These are phyloP conservation scores for Debaryomycetaceae sp. DNA, from an alignment of 1,139 yeast species.

Conservation along the genomic window DNA sequence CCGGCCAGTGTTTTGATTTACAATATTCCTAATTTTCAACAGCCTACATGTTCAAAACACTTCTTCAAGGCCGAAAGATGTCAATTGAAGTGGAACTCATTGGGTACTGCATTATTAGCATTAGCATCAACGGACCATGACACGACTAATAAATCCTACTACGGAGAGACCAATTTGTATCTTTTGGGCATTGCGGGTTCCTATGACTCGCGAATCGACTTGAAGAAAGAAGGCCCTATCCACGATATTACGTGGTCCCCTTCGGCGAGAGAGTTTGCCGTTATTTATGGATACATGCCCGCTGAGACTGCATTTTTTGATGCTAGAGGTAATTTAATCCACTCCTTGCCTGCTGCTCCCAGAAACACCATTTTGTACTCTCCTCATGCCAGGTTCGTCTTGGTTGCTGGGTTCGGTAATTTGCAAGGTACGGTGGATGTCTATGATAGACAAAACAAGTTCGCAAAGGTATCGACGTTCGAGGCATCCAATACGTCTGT, in stretches of 20 bases:
- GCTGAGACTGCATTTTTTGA: conserved; percentile 94
- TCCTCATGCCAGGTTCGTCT: conserved; percentile 87
- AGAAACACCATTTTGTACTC: conserved; percentile 89
- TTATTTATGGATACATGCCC: conserved; percentile 97
- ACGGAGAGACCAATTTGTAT: conserved; percentile 93
- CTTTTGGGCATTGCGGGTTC: conserved; percentile 89
- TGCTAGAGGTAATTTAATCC: conserved; percentile 85
- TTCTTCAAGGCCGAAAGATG: conserved; percentile 96
- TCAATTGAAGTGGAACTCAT: conserved; percentile 85
- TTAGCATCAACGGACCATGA: conserved; percentile 96
- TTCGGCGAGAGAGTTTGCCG: conserved; percentile 94
- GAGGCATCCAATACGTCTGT: conserved; percentile 93
- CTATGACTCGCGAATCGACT: conserved; percentile 82
- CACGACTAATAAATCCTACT: conserved; percentile 87
- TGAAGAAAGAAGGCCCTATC: conserved; percentile 93
- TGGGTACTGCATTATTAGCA: conserved; percentile 93
- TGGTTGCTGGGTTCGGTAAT: conserved; percentile 97
- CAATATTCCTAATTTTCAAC: conserved; percentile 69
- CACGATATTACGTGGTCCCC: conserved; percentile 99
- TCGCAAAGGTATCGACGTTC: conserved; percentile 72
- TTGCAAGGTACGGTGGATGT: conserved; percentile 96
- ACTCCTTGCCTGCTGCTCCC: conserved; percentile 81
- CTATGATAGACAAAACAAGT: conserved; percentile 88
- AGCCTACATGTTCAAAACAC: conserved; percentile 81
- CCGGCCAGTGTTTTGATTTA: conserved; percentile 89